These are phyloP conservation scores for Hirschfeldia incana DNA, from an alignment of 345 rosid genomes.

Conservation along the genomic window DNA sequence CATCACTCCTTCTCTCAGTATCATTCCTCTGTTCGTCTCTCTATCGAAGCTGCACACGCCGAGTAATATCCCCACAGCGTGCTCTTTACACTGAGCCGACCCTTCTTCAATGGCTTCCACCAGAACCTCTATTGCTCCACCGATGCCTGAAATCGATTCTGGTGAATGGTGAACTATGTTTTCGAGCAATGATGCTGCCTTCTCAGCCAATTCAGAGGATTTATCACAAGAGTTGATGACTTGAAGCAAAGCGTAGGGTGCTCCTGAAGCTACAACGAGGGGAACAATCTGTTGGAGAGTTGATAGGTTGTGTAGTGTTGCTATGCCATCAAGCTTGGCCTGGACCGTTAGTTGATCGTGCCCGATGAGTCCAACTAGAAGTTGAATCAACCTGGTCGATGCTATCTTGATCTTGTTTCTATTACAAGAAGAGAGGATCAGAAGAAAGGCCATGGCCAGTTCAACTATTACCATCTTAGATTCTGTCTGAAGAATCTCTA, in stretches of 20 bases:
- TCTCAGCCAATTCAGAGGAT: conserved; percentile 52
- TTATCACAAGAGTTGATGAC: conserved; percentile 45
- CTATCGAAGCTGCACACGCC: conserved; percentile 58
- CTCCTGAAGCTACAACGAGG: conserved; percentile 53
- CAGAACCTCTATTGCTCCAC: conserved; percentile 53
- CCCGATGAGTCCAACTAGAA: conserved; percentile 43
- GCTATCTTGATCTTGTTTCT: conserved; percentile 66
- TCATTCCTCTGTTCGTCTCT: conserved; percentile 65
- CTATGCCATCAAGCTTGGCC: conserved; percentile 57
- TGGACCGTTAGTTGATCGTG: conserved; percentile 35
- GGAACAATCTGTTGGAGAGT: conserved; percentile 59
- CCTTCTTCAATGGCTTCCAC: conserved; percentile 88
- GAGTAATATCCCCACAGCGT: conserved; percentile 68
- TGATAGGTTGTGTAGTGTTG: conserved; percentile 79
- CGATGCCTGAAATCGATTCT: conserved; percentile 40
- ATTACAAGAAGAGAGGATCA: conserved; percentile 70
- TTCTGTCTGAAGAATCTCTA: conserved; percentile 56
- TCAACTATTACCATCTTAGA: conserved; percentile 45
- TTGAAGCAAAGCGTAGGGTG: conserved; percentile 53
- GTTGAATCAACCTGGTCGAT: conserved; percentile 53
- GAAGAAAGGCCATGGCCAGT: conserved; percentile 54
- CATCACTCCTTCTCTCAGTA: conserved; percentile 76
- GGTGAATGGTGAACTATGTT: conserved; percentile 42
- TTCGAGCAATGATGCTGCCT: conserved; percentile 67
- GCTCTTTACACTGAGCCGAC: conserved; percentile 59